Evolutionary conservation across 2,329 filamentous ascomycete genomes (phyloP).

Genomic region (Purpureocillium takamizusanense): DNA sequence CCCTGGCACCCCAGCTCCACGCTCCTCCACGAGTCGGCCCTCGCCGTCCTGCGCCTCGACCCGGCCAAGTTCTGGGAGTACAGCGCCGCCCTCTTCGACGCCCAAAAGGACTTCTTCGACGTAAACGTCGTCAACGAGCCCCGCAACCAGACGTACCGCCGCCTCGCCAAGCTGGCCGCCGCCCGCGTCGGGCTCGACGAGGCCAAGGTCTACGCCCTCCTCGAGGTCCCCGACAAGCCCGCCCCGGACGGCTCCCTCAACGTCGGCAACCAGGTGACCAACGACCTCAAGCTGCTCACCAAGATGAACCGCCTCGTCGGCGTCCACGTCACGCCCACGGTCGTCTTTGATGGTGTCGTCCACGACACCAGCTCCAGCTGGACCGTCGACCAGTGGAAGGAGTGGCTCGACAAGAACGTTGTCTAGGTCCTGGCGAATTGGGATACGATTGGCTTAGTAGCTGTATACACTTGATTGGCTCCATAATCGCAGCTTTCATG

Average conservation of each 20-base stretch:
- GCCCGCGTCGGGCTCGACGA: constrained; percentile 59
- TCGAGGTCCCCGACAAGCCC: constrained; percentile 61
- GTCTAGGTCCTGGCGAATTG: constrained; percentile 19
- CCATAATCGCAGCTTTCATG: no score
- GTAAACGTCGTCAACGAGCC: constrained; percentile 74
- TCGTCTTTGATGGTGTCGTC: constrained; percentile 79
- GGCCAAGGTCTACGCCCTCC: constrained; percentile 56
- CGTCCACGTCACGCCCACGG: constrained; percentile 86
- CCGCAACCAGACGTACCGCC: constrained; percentile 73
- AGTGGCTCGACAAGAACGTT: constrained; percentile 61
- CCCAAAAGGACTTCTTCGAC: constrained; percentile 77
- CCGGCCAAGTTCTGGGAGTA: constrained; percentile 75
- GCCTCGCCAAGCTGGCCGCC: constrained; percentile 68
- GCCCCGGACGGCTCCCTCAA: constrained; percentile 63
- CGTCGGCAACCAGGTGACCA: constrained; percentile 70
- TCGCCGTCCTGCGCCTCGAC: constrained; percentile 65
- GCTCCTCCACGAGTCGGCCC: constrained; percentile 71
- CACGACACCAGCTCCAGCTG: constrained; percentile 74
- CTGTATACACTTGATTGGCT: no score
- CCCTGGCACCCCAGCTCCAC: constrained; percentile 90
- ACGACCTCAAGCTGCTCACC: constrained; percentile 75
- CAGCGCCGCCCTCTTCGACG: constrained; percentile 53
- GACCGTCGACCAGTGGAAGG: constrained; percentile 72
- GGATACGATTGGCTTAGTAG: no score
- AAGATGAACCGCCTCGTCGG: constrained; percentile 73